phyloP scores from a whole-genome alignment of 805 yeast species.

The Cyberlindnera japonica region DNA sequence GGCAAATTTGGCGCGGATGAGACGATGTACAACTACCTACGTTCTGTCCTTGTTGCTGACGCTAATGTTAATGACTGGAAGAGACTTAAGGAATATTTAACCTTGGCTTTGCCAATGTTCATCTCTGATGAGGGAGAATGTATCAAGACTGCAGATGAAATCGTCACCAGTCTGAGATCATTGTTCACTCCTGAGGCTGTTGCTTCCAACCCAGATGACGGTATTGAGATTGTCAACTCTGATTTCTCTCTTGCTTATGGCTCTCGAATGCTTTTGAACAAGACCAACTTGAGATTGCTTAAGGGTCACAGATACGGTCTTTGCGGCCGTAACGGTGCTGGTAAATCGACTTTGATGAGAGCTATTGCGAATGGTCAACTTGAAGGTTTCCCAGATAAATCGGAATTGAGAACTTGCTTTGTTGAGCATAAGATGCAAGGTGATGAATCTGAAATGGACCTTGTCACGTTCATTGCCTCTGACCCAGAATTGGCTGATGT shows the following conservation, averaged over 20 bases:
- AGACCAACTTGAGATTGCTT: slow-evolving; percentile 79
- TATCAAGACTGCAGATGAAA: slow-evolving; percentile 38
- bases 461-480: slow-evolving; percentile 81
- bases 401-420: slow-evolving; percentile 85
- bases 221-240: slow-evolving; percentile 87
- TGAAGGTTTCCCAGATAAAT: slow-evolving; percentile 94
- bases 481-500: slow-evolving; percentile 76
- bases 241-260: slow-evolving; percentile 97
- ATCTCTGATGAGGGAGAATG: slow-evolving; percentile 36
- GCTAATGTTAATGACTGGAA: slow-evolving; percentile 74
- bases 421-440: slow-evolving; percentile 98
- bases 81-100: slow-evolving; percentile 53
- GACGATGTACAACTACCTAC: slow-evolving; percentile 44
- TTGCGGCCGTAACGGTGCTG: slow-evolving; percentile 98
- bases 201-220: slow-evolving; percentile 67
- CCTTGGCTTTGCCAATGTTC: slow-evolving; percentile 35
- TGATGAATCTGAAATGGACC: slow-evolving; percentile 84
- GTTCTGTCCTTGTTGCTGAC: slow-evolving; percentile 52
- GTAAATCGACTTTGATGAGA: slow-evolving; percentile 96
- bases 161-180: slow-evolving; percentile 47
- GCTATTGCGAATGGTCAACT: slow-evolving; percentile 94
- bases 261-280: slow-evolving; percentile 92
- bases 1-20: slow-evolving; percentile 35
- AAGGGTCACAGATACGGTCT: slow-evolving; percentile 97
- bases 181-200: slow-evolving; percentile 52